Conservation (phyloP, 73 alveolate species). For the Symbiodinium natans region DNA sequence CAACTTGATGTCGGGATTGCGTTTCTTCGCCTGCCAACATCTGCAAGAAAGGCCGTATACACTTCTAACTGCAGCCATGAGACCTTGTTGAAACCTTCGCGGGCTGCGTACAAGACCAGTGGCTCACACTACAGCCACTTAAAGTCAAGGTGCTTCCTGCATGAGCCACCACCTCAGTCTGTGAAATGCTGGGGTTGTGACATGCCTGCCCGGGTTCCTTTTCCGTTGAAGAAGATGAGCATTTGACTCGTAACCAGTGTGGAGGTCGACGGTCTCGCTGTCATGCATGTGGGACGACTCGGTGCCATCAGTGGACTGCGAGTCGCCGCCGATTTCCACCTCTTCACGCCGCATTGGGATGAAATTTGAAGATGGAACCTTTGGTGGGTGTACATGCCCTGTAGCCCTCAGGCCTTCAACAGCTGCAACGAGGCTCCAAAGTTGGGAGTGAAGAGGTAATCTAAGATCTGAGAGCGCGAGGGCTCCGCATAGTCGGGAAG, state of each 20-base stretch:
- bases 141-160: too few species aligned
- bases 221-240: too few species aligned
- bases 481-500: constrained; percentile 88
- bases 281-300: constrained; percentile 89
- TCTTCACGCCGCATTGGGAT: not conserved
- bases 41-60: too few species aligned
- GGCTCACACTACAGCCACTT: too few species aligned
- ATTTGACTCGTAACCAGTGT: constrained; percentile 58
- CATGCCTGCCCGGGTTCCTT: too few species aligned
- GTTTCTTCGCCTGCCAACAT: constrained; percentile 45
- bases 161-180: not conserved
- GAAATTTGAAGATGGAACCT: too few species aligned
- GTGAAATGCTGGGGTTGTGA: not conserved
- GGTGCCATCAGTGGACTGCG: constrained; percentile 86
- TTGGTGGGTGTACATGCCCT: too few species aligned
- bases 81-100: too few species aligned
- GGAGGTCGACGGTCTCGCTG: constrained; percentile 29
- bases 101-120: too few species aligned
- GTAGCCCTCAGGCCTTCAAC: constrained; percentile 54
- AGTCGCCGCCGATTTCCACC: constrained; percentile 91
- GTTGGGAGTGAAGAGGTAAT: constrained; percentile 82
- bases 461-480: constrained; percentile 48
- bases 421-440: constrained; percentile 86
- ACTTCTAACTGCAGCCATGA: too few species aligned
- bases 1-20: constrained; percentile 75